Base-by-base conservation (phyloP, 495 filamentous ascomycete genomes). In the Usnea hakonensis region DNA sequence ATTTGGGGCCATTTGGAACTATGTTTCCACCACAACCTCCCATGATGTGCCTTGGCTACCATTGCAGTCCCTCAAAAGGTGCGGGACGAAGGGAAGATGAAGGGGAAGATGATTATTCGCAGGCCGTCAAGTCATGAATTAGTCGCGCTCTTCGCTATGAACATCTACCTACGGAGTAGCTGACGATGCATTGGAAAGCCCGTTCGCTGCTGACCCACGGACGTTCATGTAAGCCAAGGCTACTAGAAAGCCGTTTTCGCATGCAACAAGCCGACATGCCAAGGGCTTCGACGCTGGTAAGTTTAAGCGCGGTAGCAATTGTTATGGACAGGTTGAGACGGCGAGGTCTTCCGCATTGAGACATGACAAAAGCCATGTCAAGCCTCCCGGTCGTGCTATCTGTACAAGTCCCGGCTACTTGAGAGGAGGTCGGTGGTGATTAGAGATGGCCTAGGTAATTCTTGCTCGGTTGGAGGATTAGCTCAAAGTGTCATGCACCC, bases 311-410 rank as follows among this genome's bases (percentile, higher is more conserved):
- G 40, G 40, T 38, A 46, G 54, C 30, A 41, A 26, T 26, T 7
- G 33, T 53, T 28, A 23, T 52, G 52, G 53, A 38, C 38, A 62
- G 26, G 60, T 57, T n/a, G 16, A 56, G 40, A 37, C 60, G 60
- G 57, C 23, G 33, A 14, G 32, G 52, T 46, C 41, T 40, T 56
- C 60, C 60, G n/a, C 13, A 62, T 62, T 50, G 52, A 48, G 60
- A 62, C 54, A 62, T 17, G 36, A 46, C 28, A 40, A 56, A 55
- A 62, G 60, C 60, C 60, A 62, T 37, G 32, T 33, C 60, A 62
- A 62, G 60, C 60, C 60, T 43, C 36, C 41, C 60, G 60, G 60
- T 41, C 38, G 26, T 62, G 60, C 16, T 48, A 57, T 19, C 53
- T 46, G 17, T 19, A 32, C 28, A 19, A 52, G 28, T 52, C 48